Evolutionary conservation across 225 moss, liverwort and hornwort genomes (phyloP).

Genomic region (Straminergon stramineum): DNA sequence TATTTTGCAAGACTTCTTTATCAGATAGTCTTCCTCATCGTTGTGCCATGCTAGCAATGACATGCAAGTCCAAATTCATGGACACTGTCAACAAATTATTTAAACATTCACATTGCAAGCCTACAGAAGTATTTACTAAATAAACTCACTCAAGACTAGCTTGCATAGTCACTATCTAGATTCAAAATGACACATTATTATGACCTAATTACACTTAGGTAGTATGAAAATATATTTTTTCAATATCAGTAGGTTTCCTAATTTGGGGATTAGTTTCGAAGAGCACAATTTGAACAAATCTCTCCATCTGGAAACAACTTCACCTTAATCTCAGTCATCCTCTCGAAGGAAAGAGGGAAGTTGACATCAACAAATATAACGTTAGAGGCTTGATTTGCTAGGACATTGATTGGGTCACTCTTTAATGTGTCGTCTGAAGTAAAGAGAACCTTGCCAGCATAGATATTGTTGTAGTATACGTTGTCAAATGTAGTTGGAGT

Average conservation of each 20-base stretch:
- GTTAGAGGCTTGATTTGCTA: rapidly evolving
- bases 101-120: not conserved
- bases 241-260: not conserved
- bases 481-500: not conserved
- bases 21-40: not conserved
- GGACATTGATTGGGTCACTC: rapidly evolving
- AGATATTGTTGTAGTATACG: not conserved
- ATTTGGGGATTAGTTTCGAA: not conserved
- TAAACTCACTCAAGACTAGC: no score
- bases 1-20: not conserved
- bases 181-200: not conserved
- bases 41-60: not conserved
- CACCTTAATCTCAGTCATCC: not conserved
- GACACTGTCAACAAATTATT: not conserved
- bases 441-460: not conserved
- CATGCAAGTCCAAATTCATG: no score
- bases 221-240: not conserved
- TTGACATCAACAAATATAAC: rapidly evolving
- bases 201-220: not conserved
- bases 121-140: not conserved
- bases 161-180: not conserved
- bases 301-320: not conserved
- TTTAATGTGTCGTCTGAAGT: not conserved
- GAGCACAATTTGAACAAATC: not conserved
- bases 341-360: not conserved